Conservation (phyloP, 306 rosid species). For the Quercus agrifolia region DNA sequence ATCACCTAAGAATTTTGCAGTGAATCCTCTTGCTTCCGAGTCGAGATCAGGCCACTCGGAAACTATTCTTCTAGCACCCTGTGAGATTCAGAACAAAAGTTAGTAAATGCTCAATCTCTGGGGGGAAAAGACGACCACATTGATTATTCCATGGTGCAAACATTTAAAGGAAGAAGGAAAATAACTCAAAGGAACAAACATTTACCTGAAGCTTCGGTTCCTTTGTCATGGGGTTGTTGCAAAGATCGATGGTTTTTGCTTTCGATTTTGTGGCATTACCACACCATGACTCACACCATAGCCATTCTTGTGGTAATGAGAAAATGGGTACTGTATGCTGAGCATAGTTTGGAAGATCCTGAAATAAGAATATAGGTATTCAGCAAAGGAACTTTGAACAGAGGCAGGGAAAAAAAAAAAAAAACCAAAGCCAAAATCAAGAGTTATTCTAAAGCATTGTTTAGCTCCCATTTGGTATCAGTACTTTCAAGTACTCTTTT, state of each 20-base stretch:
- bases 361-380: slow-evolving; percentile 26
- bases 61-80: slow-evolving; percentile 97
- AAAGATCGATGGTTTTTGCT: slow-evolving; percentile 97
- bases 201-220: slow-evolving; percentile 96
- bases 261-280: slow-evolving; percentile 91
- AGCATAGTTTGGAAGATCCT: slow-evolving; percentile 99
- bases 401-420: neutral
- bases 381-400: neutral
- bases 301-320: slow-evolving; percentile 98
- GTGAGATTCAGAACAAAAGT: slow-evolving; percentile 17
- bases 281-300: slow-evolving; percentile 99
- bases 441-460: neutral
- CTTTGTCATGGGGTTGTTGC: slow-evolving; percentile 99
- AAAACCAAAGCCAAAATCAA: neutral
- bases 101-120: neutral
- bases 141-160: neutral
- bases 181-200: slow-evolving; percentile 3
- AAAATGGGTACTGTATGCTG: slow-evolving; percentile 92
- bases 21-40: slow-evolving; percentile 78
- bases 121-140: neutral
- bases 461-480: neutral
- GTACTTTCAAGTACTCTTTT: neutral
- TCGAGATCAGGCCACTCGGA: slow-evolving; percentile 95
- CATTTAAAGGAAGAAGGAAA: neutral
- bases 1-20: slow-evolving; percentile 73